Conservation (phyloP, 306 rosid genomes). For the Trifolium subterraneum region DNA sequence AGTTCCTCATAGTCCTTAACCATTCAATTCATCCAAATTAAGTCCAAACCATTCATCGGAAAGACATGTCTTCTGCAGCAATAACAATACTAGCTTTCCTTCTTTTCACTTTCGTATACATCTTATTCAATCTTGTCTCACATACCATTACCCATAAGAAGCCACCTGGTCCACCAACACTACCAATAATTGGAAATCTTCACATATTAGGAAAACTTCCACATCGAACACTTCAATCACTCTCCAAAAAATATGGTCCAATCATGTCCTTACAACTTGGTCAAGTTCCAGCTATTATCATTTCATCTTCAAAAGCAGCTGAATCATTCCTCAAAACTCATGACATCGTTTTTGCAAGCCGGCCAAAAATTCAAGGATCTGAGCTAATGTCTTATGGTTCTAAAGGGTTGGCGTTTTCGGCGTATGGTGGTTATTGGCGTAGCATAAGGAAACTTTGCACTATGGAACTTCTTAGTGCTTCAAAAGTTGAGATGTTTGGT, state of each 20-base stretch:
- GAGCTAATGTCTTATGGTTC: background rate
- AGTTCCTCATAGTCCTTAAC: no score
- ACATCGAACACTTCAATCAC: no score
- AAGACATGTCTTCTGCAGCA: background rate
- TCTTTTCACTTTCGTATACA: background rate
- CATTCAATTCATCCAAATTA: background rate
- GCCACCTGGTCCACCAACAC: slow-evolving; percentile 3
- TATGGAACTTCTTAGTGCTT: slow-evolving; percentile 26
- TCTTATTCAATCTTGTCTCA: background rate
- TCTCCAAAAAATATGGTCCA: slow-evolving; percentile 14
- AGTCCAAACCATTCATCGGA: background rate
- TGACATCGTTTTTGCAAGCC: background rate
- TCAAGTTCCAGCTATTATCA: background rate
- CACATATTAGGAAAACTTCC: background rate
- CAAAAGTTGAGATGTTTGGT: slow-evolving; percentile 29
- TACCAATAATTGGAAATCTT: background rate
- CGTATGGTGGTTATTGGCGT: slow-evolving; percentile 21
- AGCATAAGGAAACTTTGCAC: slow-evolving; percentile 40
- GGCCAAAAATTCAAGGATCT: background rate
- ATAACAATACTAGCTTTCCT: background rate
- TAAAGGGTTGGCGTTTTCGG: slow-evolving; percentile 20
- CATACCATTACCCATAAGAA: background rate
- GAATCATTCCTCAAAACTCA: background rate
- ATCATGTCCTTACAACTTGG: background rate
- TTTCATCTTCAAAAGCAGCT: slow-evolving; percentile 3